Evolutionary conservation across 805 yeast species (phyloP), one percentile per base, ranked within the genome.

Genomic region (Teunomyces kruisii): DNA sequence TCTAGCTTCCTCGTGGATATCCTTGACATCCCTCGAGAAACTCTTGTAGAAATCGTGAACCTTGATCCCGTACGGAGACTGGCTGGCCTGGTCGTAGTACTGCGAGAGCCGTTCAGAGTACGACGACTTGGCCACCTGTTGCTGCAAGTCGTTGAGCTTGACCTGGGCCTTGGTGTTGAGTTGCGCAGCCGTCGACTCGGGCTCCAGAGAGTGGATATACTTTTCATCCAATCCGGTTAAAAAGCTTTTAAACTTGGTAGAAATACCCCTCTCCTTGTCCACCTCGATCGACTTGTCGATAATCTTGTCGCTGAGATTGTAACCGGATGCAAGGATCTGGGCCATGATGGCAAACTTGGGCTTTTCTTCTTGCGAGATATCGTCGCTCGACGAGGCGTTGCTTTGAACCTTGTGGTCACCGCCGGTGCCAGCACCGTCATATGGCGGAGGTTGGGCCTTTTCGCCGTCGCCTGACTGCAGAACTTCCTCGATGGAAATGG

Each of bases 321-420:
- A 86, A 4, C 95, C 95, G n/a, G 81, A 78, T 27, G 88, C 74
- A 48, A 86, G 70, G 55, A 84, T 78, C 64, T 86, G 92, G 1
- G 94, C 92, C 67, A 86, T 69, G 47, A 87, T 81, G 14, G 88
- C 80, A 45, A 81, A 65, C 58, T 84, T 84, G 45, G 95, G 95
- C 68, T 86, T 86, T 48, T 79, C 80, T 57, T 87, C 95, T 66
- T 86, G 95, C 4, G 74, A 64, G 43, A 85, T 77, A 53, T 84
- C 88, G 42, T 68, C 74, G 26, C 29, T 39, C 9, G 51, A 49
- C 9, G 51, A 49, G 28, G 36, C 50, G 24, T 45, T 47, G 8
- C 48, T 39, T 39, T 56, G 62, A 17, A 58, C 47, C 39, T 64
- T 62, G 38, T 57, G 49, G 44, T 59, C 63, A 14, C 53, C 46